Base-by-base conservation (phyloP, 176 grass and related monocot species). In the Carex cristatella region DNA sequence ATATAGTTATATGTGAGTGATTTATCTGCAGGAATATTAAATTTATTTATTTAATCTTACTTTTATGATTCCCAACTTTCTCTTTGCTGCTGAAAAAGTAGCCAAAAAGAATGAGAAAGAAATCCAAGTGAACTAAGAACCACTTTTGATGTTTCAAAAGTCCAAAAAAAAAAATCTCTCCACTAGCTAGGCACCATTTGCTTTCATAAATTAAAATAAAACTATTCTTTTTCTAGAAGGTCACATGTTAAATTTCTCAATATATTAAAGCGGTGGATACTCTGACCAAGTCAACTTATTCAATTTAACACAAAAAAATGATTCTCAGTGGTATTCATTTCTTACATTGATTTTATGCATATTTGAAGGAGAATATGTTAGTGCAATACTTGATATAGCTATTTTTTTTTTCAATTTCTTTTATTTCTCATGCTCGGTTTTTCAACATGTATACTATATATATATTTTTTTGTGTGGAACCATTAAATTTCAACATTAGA, bases 181-280 rank as follows among this genome's bases (percentile, higher is more conserved):
- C 62, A 83, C 81, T 83, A 83, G 48, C 81, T 83, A 56, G 48
- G 42, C n/a, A 69, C 62, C 40, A 68, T 23, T 54, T 55, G 44
- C 61, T 83, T 46, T 38, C 15, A 51, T 31, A 69, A 68, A 40
- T 40, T 40, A 40, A 40, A 35, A 35, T 35, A 35, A 48, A 83
- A 83, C 9, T 62, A 62, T 83, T 83, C 81, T 31, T 11, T 55
- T 46, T 83, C 81, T 67, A 83, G 80, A 83, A 83, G 62, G 79
- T 51, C 40, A 55, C 42, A 51, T 81, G 23, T 46, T 83, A 66
- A 5, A 69, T 68, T 10, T 65, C 10, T 16, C 16, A 31, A 42
- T 69, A 66, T 12, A 7, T 46, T 51, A 55, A 78, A 83, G 42
- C 2, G 48, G 19, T 69, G 2, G 30, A 83, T 83, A 30, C 32